These are phyloP conservation scores for Saturnispora dispora DNA, from an alignment of 805 yeast species.

Conservation along the genomic window DNA sequence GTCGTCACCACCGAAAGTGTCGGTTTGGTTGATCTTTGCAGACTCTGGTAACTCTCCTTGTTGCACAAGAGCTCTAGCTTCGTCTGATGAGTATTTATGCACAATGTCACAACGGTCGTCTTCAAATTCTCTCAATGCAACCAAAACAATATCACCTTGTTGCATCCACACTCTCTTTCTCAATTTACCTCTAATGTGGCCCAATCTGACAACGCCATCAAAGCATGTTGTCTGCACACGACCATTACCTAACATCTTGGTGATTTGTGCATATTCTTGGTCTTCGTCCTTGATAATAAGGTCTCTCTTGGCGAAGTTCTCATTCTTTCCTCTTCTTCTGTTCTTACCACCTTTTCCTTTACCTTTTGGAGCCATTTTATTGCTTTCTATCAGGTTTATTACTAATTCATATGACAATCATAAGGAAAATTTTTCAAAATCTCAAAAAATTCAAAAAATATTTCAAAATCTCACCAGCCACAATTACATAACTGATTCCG, in stretches of 20 bases:
- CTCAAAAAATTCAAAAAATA: background rate
- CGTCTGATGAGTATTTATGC: conserved; percentile 93
- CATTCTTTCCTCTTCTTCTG: conserved; percentile 98
- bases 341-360: conserved; percentile 69
- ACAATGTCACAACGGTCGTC: conserved; percentile 98
- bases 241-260: conserved; percentile 97
- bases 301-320: conserved; percentile 89
- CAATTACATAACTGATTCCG: background rate
- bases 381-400: background rate
- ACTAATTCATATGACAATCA: background rate
- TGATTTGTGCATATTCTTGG: conserved; percentile 97
- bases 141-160: conserved; percentile 94
- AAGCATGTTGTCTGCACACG: conserved; percentile 93
- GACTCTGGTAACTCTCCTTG: conserved; percentile 96
- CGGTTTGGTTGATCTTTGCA: conserved; percentile 96
- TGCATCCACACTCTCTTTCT: conserved; percentile 99
- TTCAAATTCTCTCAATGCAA: conserved; percentile 96
- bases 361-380: conserved; percentile 35
- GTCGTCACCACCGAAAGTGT: conserved; percentile 91
- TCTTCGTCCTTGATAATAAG: conserved; percentile 87
- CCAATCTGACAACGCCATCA: conserved; percentile 89
- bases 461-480: background rate
- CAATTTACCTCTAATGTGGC: conserved; percentile 96
- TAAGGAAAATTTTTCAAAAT: background rate
- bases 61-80: conserved; percentile 91